Evolutionary conservation across 2,329 filamentous ascomycete species (phyloP), one percentile per base, ranked within the genome.

Genomic region (Botrytis tulipae): DNA sequence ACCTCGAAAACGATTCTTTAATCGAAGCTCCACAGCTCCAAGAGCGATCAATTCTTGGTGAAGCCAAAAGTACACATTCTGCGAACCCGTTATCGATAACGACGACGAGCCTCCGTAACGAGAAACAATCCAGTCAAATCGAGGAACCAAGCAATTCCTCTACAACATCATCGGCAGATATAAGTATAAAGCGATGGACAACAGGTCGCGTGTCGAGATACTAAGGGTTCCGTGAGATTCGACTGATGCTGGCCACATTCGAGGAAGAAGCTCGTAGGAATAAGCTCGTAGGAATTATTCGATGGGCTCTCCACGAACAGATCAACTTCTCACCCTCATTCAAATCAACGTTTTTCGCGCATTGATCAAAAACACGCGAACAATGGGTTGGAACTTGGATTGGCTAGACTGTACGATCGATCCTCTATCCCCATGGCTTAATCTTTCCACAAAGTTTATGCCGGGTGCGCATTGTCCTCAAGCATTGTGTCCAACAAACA

Each of bases 311-410:
- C 46, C 46, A 40, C 44, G 46, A 68, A 40, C 46, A 20, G 65
- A 68, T 40, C 65, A 68, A 68, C 65, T 68, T 42, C 46, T 68
- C 32, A 54, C 65, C 32, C 46, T 68, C 37, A 44, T 59, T n/a
- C 67, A 59, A 60, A 83, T 78, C 76, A 84, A 84, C 76, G 80
- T 80, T 74, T 79, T 84, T 70, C 83, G 83, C 68, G 83, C 81
- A 60, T 60, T 81, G 44, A 78, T 78, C 62, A 78, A 79, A 75
- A 84, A 84, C 78, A 82, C 81, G 71, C 67, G n/a, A n/a, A 60
- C 12, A 44, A n/a, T 59, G 3, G 54, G 67, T 32, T 62, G 32
- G 57, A 51, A 48, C 8, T 63, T 32, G 32, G 54, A 71, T 12
- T 71, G 69, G 57, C 18, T 63, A 9, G 57, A 78, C 75, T 74